Base-by-base conservation (phyloP, 1,284 basidiomycete genomes). In the Pyrrhoderma noxium region DNA sequence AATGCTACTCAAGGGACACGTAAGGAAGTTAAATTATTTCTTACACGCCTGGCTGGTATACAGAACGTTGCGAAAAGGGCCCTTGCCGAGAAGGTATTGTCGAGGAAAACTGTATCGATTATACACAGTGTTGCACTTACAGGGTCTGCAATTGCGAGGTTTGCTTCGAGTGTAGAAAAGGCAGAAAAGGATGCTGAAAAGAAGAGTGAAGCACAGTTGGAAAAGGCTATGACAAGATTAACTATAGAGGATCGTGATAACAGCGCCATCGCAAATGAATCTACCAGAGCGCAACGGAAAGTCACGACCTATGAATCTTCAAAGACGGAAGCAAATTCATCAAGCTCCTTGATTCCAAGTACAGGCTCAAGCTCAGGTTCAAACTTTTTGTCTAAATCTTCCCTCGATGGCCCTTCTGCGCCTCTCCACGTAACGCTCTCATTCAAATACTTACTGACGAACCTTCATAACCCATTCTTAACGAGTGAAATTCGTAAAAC, bases 391-490 rank as follows among this genome's bases (percentile, higher is more conserved):
- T n/a, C n/a, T n/a, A n/a, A n/a, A n/a, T n/a, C n/a, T n/a, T n/a
- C n/a, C n/a, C n/a, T n/a, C n/a, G n/a, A n/a, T n/a, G n/a, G n/a
- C n/a, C n/a, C n/a, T n/a, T n/a, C n/a, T n/a, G n/a, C n/a, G n/a
- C n/a, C 27, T 31, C 11, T 11, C 11, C 27, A 31, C 11, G 27
- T 31, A 5, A 31, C 5, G 11, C 11, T 11, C 11, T 31, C 27
- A 11, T 49, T 27, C 47, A 60, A 61, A 16, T 79, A 78, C 76
- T 52, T 80, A 0, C 3, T 76, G 2, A 48, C 64, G 0, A 72
- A 80, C 50, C 44, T 78, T 0, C 67, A 73, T 41, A 70, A 78
- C 43, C 78, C 79, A 0, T 80, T 79, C 48, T 77, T 77, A 0
- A 57, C 70, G 0, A 58, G 57, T 3, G 45, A 58, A 0, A 19